Evolutionary conservation across 2,329 filamentous ascomycete genomes (phyloP), one percentile per base, ranked within the genome.

Genomic region (Hawksworthiomyces lignivorus): DNA sequence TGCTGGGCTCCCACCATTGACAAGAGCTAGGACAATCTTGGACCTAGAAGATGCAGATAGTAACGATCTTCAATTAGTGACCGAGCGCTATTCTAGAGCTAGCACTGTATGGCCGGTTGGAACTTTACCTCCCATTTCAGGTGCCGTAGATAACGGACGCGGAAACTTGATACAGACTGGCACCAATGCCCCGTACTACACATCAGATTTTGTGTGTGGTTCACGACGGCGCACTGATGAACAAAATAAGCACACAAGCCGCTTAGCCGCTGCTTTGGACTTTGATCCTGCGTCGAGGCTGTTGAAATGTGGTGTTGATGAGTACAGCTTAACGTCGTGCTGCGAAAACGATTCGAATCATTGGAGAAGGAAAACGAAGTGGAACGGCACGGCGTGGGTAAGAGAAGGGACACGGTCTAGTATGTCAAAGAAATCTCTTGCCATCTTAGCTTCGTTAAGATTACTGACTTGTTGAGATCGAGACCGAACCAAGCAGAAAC

Each of bases 201-300:
- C 67, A 0, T 72, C 70, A n/a, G 61, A 66, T 0, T 78, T 77
- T 42, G 60, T 65, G 0, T 58, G 56, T 6, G 46, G 57, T 0
- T 60, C 59, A 17, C 57, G 63, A 6, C 68, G 60, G 34, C 14
- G 4, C 15, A 56, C 67, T 1, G 70, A 76, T 28, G 77, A 84
- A 28, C 77, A 87, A 11, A 76, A 82, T 43, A 78, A 75, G 39
- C 84, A 94, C 55, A 77, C 84, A 53, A 74, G 75, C 30, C 78
- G 87, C 21, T 64, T 98, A 42, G 88, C 89, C 8, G 67, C 82
- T 14, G 92, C 92, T 3, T 69, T 97, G 39, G 75, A 85, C n/a
- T 72, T 97, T 46, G 80, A 94, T 56, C 79, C 77, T 34, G 69
- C 75, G 22, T 69, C 73, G 20, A 77, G 77, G 47, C 67, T 94